Evolutionary conservation across 1,284 basidiomycete genomes (phyloP).

Genomic region (Cronartium quercuum): DNA sequence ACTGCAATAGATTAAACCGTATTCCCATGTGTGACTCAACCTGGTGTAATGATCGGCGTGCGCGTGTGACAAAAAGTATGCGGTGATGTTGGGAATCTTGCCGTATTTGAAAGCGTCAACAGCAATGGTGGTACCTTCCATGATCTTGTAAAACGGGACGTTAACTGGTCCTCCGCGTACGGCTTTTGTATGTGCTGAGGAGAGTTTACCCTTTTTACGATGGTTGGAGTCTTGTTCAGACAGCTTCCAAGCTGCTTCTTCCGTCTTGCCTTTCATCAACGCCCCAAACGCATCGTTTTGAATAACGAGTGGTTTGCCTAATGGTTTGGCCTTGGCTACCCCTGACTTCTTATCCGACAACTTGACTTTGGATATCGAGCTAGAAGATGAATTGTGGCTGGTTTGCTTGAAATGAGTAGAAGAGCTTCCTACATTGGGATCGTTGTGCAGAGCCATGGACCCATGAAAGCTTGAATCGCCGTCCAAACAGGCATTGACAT

Average conservation of each 20-base stretch:
- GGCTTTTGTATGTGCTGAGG: neutral
- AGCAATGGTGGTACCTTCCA: conserved; percentile 13
- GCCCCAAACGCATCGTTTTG: neutral
- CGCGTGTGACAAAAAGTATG: conserved; percentile 28
- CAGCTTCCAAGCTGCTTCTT: neutral
- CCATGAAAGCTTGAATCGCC: neutral
- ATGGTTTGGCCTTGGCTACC: neutral
- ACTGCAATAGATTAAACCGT: conserved; percentile 30
- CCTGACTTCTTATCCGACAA: neutral
- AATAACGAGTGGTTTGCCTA: neutral
- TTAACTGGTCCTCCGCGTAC: neutral
- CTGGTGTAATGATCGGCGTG: conserved; percentile 37
- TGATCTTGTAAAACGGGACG: conserved; percentile 30
- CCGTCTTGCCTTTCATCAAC: neutral
- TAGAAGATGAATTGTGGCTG: neutral
- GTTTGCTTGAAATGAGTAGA: neutral
- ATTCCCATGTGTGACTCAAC: conserved; percentile 7
- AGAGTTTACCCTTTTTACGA: neutral
- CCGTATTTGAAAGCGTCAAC: conserved; percentile 31
- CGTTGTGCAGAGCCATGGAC: neutral
- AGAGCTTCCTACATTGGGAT: neutral
- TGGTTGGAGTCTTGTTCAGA: neutral
- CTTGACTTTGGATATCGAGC: neutral
- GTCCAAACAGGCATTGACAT: conserved; percentile 30
- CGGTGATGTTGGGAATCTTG: neutral